Conservation (phyloP, 2,329 filamentous ascomycete genomes). For the Cercospora sojina region DNA sequence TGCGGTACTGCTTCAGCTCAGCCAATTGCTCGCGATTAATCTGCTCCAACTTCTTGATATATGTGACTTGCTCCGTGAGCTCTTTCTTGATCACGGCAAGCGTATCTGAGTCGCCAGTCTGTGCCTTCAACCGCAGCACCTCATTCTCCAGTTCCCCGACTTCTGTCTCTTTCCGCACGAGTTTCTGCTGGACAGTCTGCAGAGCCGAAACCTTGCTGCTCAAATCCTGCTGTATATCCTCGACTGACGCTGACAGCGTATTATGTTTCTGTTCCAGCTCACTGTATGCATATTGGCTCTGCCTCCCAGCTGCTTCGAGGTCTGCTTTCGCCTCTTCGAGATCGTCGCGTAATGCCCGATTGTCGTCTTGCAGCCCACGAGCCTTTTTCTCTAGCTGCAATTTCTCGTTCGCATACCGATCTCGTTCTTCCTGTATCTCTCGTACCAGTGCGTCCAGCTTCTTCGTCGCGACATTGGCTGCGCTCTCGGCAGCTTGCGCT, state of each 20-base stretch:
- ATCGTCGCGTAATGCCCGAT: constrained; percentile 74
- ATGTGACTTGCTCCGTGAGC: constrained; percentile 85
- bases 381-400: constrained; percentile 56
- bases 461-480: constrained; percentile 51
- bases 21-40: constrained; percentile 74
- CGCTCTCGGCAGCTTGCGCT: constrained; percentile 55
- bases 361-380: constrained; percentile 63
- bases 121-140: constrained; percentile 77
- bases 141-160: constrained; percentile 77
- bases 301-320: constrained; percentile 66
- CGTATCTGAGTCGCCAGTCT: constrained; percentile 82
- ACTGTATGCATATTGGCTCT: constrained; percentile 58
- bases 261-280: constrained; percentile 63
- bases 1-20: constrained; percentile 79
- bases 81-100: constrained; percentile 82
- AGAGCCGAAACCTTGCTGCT: constrained; percentile 57
- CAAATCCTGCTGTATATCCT: constrained; percentile 61
- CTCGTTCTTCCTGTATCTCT: constrained; percentile 57
- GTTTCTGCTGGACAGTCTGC: constrained; percentile 62
- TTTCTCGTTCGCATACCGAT: constrained; percentile 56
- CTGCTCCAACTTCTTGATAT: constrained; percentile 80
- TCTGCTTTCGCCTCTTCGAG: constrained; percentile 78
- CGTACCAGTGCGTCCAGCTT: constrained; percentile 56
- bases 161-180: constrained; percentile 68
- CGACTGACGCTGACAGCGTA: constrained; percentile 52